Conservation (phyloP, 2,329 filamentous ascomycete genomes). For the Nigrograna mackinnonii region DNA sequence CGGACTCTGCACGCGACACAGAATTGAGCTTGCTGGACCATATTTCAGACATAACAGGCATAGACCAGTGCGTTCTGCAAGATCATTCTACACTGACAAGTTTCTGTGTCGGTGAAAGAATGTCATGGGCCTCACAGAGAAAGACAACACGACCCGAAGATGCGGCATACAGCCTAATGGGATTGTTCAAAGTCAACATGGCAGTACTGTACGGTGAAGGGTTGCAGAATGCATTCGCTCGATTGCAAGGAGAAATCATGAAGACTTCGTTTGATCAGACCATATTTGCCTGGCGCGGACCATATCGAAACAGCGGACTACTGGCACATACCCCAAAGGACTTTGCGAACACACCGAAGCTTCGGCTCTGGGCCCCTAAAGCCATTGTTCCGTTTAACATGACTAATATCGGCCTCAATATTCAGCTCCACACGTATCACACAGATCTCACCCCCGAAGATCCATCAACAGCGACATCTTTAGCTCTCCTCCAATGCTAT, state of each 20-base stretch:
- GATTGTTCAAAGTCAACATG: conserved; percentile 14
- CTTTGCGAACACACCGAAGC: not conserved
- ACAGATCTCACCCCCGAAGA: not conserved
- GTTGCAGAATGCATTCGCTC: conserved; percentile 3
- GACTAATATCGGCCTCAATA: conserved; percentile 5
- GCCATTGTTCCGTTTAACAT: conserved; percentile 1
- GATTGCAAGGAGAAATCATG: conserved; percentile 16
- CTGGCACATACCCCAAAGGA: not conserved
- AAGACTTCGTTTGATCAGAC: conserved; percentile 4
- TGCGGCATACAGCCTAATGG: conserved; percentile 14
- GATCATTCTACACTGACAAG: not conserved
- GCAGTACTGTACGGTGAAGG: conserved; percentile 11
- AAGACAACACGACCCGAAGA: conserved; percentile 15
- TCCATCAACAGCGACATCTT: too few relatives aligned
- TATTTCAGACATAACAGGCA: not conserved
- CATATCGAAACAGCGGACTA: conserved; percentile 1
- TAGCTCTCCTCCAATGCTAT: too few relatives aligned
- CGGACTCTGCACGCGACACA: not conserved
- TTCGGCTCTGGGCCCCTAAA: not conserved
- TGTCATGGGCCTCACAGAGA: conserved; percentile 13
- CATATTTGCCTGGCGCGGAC: conserved; percentile 3
- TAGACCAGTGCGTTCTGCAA: not conserved
- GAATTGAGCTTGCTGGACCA: not conserved
- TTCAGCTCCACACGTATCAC: not conserved
- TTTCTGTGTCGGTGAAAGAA: conserved; percentile 2